Evolutionary conservation across 2,329 filamentous ascomycete genomes (phyloP), one percentile per base, ranked within the genome.

Genomic region (Monosporascus cannonballus): DNA sequence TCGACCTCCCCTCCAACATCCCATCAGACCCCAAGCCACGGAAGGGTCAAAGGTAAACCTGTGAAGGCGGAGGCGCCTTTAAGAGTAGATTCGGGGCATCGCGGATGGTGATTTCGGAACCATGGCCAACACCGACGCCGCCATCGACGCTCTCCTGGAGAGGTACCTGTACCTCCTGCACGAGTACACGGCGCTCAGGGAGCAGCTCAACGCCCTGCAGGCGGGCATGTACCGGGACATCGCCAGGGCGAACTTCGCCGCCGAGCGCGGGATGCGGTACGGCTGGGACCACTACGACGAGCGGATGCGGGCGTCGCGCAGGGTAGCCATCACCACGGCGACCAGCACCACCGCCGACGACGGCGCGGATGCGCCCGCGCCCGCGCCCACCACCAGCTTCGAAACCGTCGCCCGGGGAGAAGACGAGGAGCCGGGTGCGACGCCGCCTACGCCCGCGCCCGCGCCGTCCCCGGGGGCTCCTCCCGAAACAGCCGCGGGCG

Each of bases 181-280:
- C 66, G 73, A 83, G 61, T 91, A 92, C 72, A 80, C 82, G 14
- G 67, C 69, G 20, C 77, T 87, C 3, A 81, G 81, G 54, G 64
- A 72, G 25, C 66, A 76, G 44, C 76, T 91, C 38, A 73, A 74
- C 44, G 64, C 67, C 14, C 70, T 80, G 20, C 79, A 89, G 57
- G 71, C 77, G 20, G 71, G 71, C 49, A 76, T 87, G 57, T 81
- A 76, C 63, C 77, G 80, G 52, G 71, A 74, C 58, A 75, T 92
- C 41, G 85, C 88, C n/a, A 80, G 87, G 53, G 88, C 89, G 56
- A 90, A 91, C 70, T 91, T 89, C 69, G 74, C 80, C 27, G 82
- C 81, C n/a, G 76, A 82, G 64, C 74, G 80, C 14, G 80, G 84
- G 34, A 67, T 82, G 56, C 76, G 82, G 42, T 91, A 87, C 65